phyloP scores from a whole-genome alignment of 768 basidiomycete species.

The Leccinum olivaceopallidum region DNA sequence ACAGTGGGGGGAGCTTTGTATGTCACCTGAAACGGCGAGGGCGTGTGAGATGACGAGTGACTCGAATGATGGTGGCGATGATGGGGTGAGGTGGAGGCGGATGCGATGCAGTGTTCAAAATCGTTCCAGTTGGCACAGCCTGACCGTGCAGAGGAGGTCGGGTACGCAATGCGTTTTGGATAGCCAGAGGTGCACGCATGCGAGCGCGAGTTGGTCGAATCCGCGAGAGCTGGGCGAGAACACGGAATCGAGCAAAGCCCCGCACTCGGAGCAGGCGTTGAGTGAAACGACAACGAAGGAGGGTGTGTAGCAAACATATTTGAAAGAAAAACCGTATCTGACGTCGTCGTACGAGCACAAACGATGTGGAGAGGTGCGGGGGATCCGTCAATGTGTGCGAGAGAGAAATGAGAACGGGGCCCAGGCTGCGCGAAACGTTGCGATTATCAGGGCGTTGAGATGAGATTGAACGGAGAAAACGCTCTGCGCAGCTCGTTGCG shows the following conservation, averaged over 20 bases:
- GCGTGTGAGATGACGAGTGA: neutral
- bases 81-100: neutral
- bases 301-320: conserved; percentile 23
- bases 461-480: conserved; percentile 26
- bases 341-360: conserved; percentile 10
- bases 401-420: conserved; percentile 8
- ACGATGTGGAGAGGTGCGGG: conserved; percentile 5
- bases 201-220: conserved; percentile 27
- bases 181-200: conserved; percentile 3
- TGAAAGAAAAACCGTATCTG: conserved; percentile 1
- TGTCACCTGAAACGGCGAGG: conserved; percentile 24
- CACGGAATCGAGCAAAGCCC: neutral
- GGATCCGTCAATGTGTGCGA: conserved; percentile 12
- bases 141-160: conserved; percentile 21
- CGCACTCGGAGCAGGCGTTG: neutral
- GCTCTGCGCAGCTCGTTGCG: conserved; percentile 32
- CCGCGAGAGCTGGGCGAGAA: conserved; percentile 23
- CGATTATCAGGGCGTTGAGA: conserved; percentile 22
- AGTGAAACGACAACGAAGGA: conserved; percentile 4
- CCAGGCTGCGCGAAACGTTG: conserved; percentile 18
- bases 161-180: conserved; percentile 16
- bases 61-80: conserved; percentile 10
- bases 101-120: conserved; percentile 3
- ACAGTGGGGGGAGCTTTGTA: conserved; percentile 40
- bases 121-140: conserved; percentile 12